Evolutionary conservation across 108 stramenopile genomes (phyloP).

Genomic region (Nitzschia sp.): DNA sequence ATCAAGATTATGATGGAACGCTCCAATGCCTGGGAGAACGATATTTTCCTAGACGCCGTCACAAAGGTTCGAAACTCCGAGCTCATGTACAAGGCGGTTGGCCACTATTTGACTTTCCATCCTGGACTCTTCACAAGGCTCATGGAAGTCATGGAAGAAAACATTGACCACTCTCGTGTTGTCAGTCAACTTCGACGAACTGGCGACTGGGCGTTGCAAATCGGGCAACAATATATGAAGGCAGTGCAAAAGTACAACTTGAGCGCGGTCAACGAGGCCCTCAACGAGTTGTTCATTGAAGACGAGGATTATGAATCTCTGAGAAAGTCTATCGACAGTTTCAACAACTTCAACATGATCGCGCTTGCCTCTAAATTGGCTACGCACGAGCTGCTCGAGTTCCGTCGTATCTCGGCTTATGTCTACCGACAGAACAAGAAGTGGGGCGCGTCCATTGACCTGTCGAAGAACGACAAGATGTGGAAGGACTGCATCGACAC

Average conservation of each 20-base stretch:
- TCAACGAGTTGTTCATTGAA: conserved; percentile 97
- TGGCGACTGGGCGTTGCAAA: conserved; percentile 92
- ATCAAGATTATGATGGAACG: conserved; percentile 99
- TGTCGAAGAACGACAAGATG: conserved; percentile 98
- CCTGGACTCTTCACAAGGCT: conserved; percentile 91
- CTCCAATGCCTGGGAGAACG: conserved; percentile 91
- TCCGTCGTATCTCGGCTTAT: conserved; percentile 98
- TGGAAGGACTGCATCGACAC: conserved; percentile 99
- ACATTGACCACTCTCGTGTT: conserved; percentile 96
- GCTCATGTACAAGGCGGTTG: conserved; percentile 97
- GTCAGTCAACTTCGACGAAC: conserved; percentile 95
- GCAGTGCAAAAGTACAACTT: conserved; percentile 95
- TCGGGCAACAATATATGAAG: conserved; percentile 95
- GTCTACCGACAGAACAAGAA: conserved; percentile 98
- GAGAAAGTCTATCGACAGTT: conserved; percentile 94
- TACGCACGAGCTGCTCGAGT: conserved; percentile 98
- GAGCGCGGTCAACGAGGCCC: conserved; percentile 97
- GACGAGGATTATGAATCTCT: conserved; percentile 98
- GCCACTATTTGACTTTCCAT: conserved; percentile 92
- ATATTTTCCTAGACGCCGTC: conserved; percentile 95
- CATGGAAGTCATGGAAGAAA: conserved; percentile 93
- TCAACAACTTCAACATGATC: conserved; percentile 99
- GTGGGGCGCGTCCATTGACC: conserved; percentile 92
- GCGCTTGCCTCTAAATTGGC: conserved; percentile 95
- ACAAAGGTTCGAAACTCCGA: conserved; percentile 97